A percentile compares a stretch with the other conserved stretches of the same genome.
Conservation (phyloP, 2,329 filamentous ascomycete genomes). For the Aspergillus pseudoterreus region DNA sequence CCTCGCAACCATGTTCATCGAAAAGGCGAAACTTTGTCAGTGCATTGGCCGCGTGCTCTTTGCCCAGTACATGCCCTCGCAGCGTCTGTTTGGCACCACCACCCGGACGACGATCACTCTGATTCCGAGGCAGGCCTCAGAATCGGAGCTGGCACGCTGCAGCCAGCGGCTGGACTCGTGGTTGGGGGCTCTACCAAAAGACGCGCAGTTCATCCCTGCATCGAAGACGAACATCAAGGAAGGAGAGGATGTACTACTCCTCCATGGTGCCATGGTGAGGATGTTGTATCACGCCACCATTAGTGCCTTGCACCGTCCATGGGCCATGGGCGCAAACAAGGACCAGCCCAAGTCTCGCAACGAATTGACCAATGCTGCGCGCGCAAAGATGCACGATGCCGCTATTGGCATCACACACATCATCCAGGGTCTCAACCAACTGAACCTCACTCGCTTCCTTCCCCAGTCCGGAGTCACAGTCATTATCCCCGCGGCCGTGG, state of each 20-base stretch:
- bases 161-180: conserved; percentile 73
- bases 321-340: conserved; percentile 63
- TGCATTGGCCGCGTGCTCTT: conserved; percentile 81
- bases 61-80: conserved; percentile 82
- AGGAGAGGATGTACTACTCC: conserved; percentile 46
- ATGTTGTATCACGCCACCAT: conserved; percentile 89
- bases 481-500: conserved; percentile 81
- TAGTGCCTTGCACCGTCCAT: conserved; percentile 82
- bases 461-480: conserved; percentile 84
- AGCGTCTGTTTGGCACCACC: conserved; percentile 65
- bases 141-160: conserved; percentile 70
- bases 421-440: conserved; percentile 66
- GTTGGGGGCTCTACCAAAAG: conserved; percentile 64
- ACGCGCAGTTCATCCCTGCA: conserved; percentile 65
- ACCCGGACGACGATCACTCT: conserved; percentile 75
- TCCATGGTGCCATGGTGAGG: conserved; percentile 79
- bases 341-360: conserved; percentile 43
- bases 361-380: conserved; percentile 67
- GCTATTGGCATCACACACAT: conserved; percentile 78
- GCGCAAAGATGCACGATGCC: conserved; percentile 74
- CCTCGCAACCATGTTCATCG: conserved; percentile 78
- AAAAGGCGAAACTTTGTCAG: conserved; percentile 80
- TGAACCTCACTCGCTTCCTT: conserved; percentile 68
- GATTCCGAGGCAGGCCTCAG: conserved; percentile 74
- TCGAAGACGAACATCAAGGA: conserved; percentile 55